Evolutionary conservation across 345 rosid species (phyloP), one percentile per base, ranked within the genome.

Genomic region (Boechera stricta): DNA sequence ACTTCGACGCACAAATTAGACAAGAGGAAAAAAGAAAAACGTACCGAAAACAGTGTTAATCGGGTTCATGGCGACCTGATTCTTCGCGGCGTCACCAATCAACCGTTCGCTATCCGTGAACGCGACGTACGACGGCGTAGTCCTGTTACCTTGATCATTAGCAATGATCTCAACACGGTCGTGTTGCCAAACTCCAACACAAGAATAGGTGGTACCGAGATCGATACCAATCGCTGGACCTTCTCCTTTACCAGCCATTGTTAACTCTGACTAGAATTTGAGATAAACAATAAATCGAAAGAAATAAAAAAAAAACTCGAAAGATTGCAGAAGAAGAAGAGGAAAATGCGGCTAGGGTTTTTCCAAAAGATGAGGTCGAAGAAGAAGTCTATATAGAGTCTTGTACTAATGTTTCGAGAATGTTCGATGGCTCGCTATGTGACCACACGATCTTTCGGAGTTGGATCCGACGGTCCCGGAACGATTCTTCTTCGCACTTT

Each of bases 1-100:
- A 10, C 10, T 26, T 48, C 6, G 10, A 52, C 0, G 3, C 5
- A 31, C 15, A 6, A 15, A 15, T 3, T 33, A 28, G 9, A 16
- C 4, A 4, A 57, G 21, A 33, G 12, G 45, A 45, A 21, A 21
- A 52, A 13, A 32, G 24, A 16, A 12, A 44, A 1, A 69, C 87
- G 71, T 78, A 86, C 89, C 87, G 60, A 86, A 88, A 45, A 88
- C 86, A 18, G 89, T 86, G 82, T 88, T 88, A 15, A 54, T 64
- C 0, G 91, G 91, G 59, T 88, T 86, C 87, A 86, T 85, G 66
- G 90, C 90, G 15, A 86, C 90, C 64, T 86, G 90, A 54, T 86
- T 86, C 89, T 88, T 85, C 1, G 88, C 86, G 3, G 92, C 88
- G 44, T 86, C 90, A 15, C 92, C 89, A 9, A 88, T 88, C 82